A percentile compares a stretch with the other conserved stretches of the same genome.
Evolutionary conservation across 2,329 filamentous ascomycete genomes (phyloP).

Genomic region (Cladosporium sp.): DNA sequence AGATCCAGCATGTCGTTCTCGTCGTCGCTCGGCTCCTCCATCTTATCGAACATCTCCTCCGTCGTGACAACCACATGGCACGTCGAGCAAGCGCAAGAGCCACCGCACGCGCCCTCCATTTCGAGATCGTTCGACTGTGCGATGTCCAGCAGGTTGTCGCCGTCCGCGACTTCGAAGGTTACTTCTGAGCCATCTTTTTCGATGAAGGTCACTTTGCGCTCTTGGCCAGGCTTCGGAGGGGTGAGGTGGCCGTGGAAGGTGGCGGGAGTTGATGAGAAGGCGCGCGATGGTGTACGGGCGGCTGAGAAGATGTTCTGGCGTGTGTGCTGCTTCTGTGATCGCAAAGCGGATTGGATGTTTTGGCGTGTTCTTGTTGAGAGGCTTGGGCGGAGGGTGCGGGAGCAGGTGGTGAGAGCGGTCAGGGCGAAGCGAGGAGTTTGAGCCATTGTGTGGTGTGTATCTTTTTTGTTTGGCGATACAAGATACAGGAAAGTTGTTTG

Average conservation of each 20-base stretch:
- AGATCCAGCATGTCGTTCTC: conserved; percentile 86
- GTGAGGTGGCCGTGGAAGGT: conserved; percentile 75
- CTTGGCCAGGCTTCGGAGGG: conserved; percentile 85
- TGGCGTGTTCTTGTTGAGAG: conserved; percentile 11
- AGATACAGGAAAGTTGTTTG: neutral
- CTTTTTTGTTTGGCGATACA: neutral
- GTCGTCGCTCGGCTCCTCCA: conserved; percentile 50
- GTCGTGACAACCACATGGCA: conserved; percentile 85
- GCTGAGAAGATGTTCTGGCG: neutral
- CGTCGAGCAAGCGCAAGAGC: conserved; percentile 88
- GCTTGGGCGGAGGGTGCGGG: conserved; percentile 16
- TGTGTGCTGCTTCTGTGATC: conserved; percentile 23
- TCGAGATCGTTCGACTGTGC: conserved; percentile 93
- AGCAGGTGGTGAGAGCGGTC: conserved; percentile 15
- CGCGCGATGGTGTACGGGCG: conserved; percentile 23
- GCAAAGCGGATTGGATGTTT: conserved; percentile 1
- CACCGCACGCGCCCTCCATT: conserved; percentile 97
- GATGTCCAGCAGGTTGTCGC: conserved; percentile 93
- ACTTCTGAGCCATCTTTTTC: conserved; percentile 81
- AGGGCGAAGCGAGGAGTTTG: conserved; percentile 14
- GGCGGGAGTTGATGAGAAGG: conserved; percentile 65
- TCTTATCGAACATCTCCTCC: conserved; percentile 56
- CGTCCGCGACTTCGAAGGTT: conserved; percentile 76
- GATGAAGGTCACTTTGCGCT: conserved; percentile 87
- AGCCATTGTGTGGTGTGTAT: neutral